Base-by-base conservation (phyloP, 495 filamentous ascomycete genomes). In the Extremus antarcticus region DNA sequence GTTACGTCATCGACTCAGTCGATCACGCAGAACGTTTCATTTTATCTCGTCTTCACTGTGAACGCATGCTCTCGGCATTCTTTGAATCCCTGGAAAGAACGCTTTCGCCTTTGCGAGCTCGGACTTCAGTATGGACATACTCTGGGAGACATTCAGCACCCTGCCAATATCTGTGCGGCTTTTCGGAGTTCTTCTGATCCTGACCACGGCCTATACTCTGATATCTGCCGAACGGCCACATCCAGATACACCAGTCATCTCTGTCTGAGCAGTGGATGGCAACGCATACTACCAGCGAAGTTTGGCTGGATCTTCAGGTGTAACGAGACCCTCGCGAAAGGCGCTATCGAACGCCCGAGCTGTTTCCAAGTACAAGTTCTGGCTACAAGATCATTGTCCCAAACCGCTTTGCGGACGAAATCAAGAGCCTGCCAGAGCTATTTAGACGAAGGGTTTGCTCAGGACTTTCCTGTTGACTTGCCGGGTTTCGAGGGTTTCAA, bases 291-390 rank as follows among this genome's bases (percentile, higher is more conserved):
- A 21, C 45, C 45, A 20, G 45, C 45, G n/a, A 22, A 47, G n/a
- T 22, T 23, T 21, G 9, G 19, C 10, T 47, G 45, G 45, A 20
- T 47, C 19, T 11, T 23, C 15, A 47, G 23, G 3, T 20, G 19
- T 3, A 20, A 19, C 3, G 45, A 24, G 15, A 24, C 23, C 20
- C 19, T 47, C n/a, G 45, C 15, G 19, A 20, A 47, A 21, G 45
- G 45, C 45, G 11, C 19, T 11, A 24, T 11, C 10, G 45, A 54
- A 39, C 24, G 25, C 39, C 20, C 11, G 22, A 43, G 51, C 39
- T 54, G 51, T 40, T 54, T 54, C 51, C 51, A 54, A 22, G 51
- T 54, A 54, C 51, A 17, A 39, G 35, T 21, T 45, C 51, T n/a
- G 43, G 43, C 38, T 54, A 45, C 39, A 54, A 54, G 51, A 43